phyloP scores from a whole-genome alignment of 768 basidiomycete genomes.

The Hygrophoropsis aurantiaca region DNA sequence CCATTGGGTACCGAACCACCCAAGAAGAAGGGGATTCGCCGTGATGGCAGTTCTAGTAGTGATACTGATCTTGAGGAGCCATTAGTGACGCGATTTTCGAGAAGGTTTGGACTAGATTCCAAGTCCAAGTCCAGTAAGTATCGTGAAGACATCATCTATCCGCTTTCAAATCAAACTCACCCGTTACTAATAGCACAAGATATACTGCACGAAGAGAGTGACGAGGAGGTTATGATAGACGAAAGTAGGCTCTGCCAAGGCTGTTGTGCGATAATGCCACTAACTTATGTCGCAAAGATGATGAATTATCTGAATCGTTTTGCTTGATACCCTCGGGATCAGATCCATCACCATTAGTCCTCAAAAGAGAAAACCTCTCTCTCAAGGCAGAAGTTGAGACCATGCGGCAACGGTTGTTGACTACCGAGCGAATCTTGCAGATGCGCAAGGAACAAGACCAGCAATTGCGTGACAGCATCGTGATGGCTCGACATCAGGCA shows the following conservation, averaged over 20 bases:
- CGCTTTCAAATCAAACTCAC: constrained; percentile 6
- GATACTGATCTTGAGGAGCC: constrained; percentile 72
- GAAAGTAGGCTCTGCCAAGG: constrained; percentile 46
- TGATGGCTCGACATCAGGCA: constrained; percentile 68
- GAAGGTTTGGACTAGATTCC: constrained; percentile 33
- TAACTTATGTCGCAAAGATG: constrained; percentile 37
- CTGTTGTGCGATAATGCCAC: background rate
- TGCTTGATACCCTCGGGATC: constrained; percentile 67
- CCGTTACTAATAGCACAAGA: constrained; percentile 16
- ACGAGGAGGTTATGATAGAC: constrained; percentile 61
- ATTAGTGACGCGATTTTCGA: constrained; percentile 55
- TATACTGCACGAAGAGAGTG: constrained; percentile 43
- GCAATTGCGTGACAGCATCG: constrained; percentile 79
- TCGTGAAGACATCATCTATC: background rate
- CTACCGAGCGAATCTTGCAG: constrained; percentile 63
- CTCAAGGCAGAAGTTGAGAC: constrained; percentile 62
- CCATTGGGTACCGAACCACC: constrained; percentile 54
- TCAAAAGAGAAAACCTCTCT: constrained; percentile 66
- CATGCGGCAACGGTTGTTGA: constrained; percentile 56
- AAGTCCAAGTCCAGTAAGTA: constrained; percentile 20
- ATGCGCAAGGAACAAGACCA: constrained; percentile 77
- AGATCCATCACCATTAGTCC: constrained; percentile 44
- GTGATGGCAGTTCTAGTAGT: constrained; percentile 57
- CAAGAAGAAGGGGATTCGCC: constrained; percentile 28
- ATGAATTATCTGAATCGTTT: constrained; percentile 80